These are phyloP conservation scores for Stevia rebaudiana DNA, from an alignment of 140 eudicot genomes.

Conservation along the genomic window DNA sequence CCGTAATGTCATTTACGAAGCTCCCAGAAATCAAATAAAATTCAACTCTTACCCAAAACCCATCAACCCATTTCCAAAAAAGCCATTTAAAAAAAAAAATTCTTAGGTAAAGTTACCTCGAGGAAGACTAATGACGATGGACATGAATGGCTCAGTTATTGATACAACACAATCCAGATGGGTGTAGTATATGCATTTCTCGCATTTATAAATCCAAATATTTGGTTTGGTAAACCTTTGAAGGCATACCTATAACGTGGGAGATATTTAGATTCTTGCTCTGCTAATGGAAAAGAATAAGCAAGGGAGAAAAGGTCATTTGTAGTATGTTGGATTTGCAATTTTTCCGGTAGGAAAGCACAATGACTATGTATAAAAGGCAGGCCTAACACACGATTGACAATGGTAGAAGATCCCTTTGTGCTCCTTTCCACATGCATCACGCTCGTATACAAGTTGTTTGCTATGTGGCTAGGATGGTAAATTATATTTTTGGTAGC, in stretches of 20 bases:
- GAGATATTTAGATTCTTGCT: not conserved
- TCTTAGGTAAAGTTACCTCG: too few relatives aligned
- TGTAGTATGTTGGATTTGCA: not conserved
- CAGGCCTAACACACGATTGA: not conserved
- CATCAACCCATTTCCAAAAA: too few relatives aligned
- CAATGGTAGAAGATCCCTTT: not conserved
- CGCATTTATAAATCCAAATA: conserved; percentile 8
- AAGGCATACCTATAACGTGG: conserved; percentile 3
- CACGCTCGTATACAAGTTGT: not conserved
- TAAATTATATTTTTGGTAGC: too few relatives aligned
- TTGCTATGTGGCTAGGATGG: not conserved
- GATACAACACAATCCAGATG: not conserved
- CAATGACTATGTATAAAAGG: not conserved
- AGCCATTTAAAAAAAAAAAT: too few relatives aligned
- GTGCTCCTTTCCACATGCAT: too few relatives aligned
- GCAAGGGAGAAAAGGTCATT: not conserved
- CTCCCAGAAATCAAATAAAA: too few relatives aligned
- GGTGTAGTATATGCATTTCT: too few relatives aligned
- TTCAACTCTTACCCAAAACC: too few relatives aligned
- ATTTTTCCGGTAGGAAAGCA: not conserved
- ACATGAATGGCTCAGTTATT: too few relatives aligned
- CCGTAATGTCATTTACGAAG: too few relatives aligned
- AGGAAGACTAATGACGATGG: too few relatives aligned
- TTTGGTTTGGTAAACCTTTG: not conserved
- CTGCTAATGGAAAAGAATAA: not conserved